Evolutionary conservation across 306 rosid genomes (phyloP), one percentile per base, ranked within the genome.

Genomic region (Quercus ilex): DNA sequence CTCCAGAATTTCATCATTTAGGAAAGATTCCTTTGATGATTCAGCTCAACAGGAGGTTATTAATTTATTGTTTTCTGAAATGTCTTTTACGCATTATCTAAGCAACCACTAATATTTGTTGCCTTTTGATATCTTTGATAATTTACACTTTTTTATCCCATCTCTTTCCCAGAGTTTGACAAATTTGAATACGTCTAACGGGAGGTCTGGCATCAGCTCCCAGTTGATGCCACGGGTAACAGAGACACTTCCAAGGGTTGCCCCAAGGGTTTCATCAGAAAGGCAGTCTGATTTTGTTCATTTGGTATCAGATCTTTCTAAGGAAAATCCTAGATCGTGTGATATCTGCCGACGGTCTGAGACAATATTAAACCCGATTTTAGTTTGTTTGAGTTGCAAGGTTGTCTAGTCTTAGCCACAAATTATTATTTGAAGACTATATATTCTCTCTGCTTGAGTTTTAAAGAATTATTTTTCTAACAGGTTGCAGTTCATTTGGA

Each of bases 401-500:
- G 99, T 96, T 69, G 30, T 68, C 51, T 78, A 80, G 69, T 80
- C 56, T 65, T 46, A 0, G 60, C 76, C 75, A 68, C 71, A 46
- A 43, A 57, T 75, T 72, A 55, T 41, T 25, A 77, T 64, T 64
- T 60, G 71, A n/a, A 25, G 74, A 57, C 73, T 53, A 57, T 46
- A 28, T 75, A 21, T 74, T 56, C 69, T 64, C 25, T 81, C 23
- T 65, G 58, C 53, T 74, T 64, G 74, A 55, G 80, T 70, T 83
- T 62, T 33, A 79, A 57, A 77, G 33, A 31, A 15, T 41, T 64
- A 41, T 33, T 51, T 33, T 23, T 73, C 7, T 83, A 67, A 82
- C 94, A 96, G 99, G 98, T 96, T 86, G 87, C 93, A 3, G 98
- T 96, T 79, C 99, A 96, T 90, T 86, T 92, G 89, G 92, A 85